A percentile compares a stretch with the other conserved stretches of the same genome.
Conservation (phyloP, 495 filamentous ascomycete genomes). For the Aspergillus heteromorphus region DNA sequence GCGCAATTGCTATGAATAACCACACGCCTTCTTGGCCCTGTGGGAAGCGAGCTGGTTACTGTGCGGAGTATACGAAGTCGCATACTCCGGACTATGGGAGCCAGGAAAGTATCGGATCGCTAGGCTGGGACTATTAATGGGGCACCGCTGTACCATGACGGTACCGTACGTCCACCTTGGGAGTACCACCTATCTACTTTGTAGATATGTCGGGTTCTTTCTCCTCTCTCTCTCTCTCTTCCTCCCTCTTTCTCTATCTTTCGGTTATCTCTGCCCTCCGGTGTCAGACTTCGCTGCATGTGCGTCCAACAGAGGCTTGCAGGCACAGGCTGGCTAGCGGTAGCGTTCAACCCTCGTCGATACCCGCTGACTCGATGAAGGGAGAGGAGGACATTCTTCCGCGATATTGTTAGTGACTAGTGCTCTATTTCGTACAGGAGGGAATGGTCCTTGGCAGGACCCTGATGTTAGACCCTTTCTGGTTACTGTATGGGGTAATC, state of each 20-base stretch:
- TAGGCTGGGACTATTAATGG: neutral
- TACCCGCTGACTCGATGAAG: neutral
- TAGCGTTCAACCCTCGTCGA: neutral
- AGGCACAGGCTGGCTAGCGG: neutral
- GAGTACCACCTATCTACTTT: too few relatives aligned
- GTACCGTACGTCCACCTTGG: neutral
- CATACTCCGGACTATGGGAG: neutral
- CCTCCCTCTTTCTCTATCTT: neutral
- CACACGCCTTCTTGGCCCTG: neutral
- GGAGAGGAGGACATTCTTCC: neutral
- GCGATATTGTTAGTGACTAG: neutral
- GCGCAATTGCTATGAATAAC: neutral
- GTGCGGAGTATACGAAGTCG: too few relatives aligned
- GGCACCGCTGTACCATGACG: neutral
- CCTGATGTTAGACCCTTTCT: neutral
- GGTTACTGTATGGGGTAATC: neutral
- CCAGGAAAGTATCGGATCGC: neutral
- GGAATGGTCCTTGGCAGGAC: neutral
- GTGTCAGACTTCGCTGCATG: neutral
- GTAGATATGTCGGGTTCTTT: neutral
- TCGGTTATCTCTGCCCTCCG: neutral
- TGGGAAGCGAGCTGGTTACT: neutral
- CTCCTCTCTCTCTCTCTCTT: neutral
- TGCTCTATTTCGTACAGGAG: neutral
- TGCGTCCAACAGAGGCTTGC: neutral